Evolutionary conservation across 805 yeast species (phyloP), one percentile per base, ranked within the genome.

Genomic region (Dipodascus albidus): DNA sequence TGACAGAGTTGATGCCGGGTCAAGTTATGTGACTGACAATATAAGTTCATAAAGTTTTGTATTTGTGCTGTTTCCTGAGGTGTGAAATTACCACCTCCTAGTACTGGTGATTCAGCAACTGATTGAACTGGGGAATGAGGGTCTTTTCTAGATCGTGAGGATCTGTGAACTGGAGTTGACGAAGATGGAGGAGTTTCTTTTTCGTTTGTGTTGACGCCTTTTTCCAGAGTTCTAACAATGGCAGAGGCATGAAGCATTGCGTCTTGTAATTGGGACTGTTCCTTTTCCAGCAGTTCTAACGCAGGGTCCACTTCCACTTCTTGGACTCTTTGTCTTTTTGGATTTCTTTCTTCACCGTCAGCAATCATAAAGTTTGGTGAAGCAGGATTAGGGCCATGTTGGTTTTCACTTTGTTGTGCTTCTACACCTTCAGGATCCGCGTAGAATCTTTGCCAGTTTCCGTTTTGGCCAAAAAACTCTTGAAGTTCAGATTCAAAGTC

Each of bases 1-100:
- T 81, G 82, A 67, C 96, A 85, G 3, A 90, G 77, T 53, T 83
- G 85, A 48, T 77, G 77, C 52, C 88, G 72, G 6, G 82, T 75
- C 66, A 87, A 70, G 27, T 76, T 75, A 62, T 84, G 75, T 57
- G 83, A 75, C 48, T 70, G 74, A 60, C 86, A 81, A 64, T 86
- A 91, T 20, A 83, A 83, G 15, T 71, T 68, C 56, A 90, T 79
- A 61, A 86, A 88, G 53, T 77, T 76, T 54, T 87, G 91, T 57
- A 90, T 79, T 0, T 87, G 85, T 20, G 70, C 75, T 17, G 72
- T 75, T 67, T 90, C 98, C 50, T 81, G 85, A 22, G 67, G 69
- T 0, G 85, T 72, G 62, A 87, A 87, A 55, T 71, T 55, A 0
- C 73, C 73, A 14, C 65, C 68, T 11, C 57, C 42, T 52, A 27